These are phyloP conservation scores for Diddensiella santjacobensis DNA, from an alignment of 805 yeast genomes.

Conservation along the genomic window DNA sequence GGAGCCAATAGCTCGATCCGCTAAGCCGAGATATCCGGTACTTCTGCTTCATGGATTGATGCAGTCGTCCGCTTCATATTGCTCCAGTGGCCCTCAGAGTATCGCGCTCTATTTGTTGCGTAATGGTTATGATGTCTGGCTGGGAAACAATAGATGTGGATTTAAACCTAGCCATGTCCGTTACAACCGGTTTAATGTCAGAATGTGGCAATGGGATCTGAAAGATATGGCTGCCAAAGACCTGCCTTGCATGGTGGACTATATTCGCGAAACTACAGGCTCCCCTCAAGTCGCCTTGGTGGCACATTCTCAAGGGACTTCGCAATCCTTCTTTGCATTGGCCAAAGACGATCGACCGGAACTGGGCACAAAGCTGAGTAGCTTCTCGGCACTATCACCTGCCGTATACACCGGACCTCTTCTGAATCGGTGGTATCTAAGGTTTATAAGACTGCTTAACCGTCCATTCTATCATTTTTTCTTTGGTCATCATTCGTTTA, in stretches of 20 bases:
- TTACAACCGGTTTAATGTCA: constrained; percentile 40
- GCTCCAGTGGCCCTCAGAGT: constrained; percentile 78
- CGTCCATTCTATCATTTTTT: constrained; percentile 33
- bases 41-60: constrained; percentile 80
- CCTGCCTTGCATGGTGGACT: constrained; percentile 65
- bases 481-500: constrained; percentile 75
- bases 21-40: constrained; percentile 51
- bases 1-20: constrained; percentile 27
- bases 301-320: constrained; percentile 93
- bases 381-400: constrained; percentile 79
- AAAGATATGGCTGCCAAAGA: constrained; percentile 78
- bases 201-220: constrained; percentile 94
- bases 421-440: constrained; percentile 46
- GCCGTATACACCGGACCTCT: constrained; percentile 86
- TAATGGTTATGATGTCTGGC: constrained; percentile 80
- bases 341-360: constrained; percentile 42
- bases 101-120: constrained; percentile 55
- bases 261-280: constrained; percentile 44
- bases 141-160: constrained; percentile 89
- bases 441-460: constrained; percentile 28
- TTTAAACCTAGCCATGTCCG: constrained; percentile 64
- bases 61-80: constrained; percentile 81
- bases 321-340: constrained; percentile 73
- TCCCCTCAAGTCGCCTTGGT: constrained; percentile 49
- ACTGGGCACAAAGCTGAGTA: constrained; percentile 53